Conservation (phyloP, 345 rosid genomes). For the Nephelium lappaceum region DNA sequence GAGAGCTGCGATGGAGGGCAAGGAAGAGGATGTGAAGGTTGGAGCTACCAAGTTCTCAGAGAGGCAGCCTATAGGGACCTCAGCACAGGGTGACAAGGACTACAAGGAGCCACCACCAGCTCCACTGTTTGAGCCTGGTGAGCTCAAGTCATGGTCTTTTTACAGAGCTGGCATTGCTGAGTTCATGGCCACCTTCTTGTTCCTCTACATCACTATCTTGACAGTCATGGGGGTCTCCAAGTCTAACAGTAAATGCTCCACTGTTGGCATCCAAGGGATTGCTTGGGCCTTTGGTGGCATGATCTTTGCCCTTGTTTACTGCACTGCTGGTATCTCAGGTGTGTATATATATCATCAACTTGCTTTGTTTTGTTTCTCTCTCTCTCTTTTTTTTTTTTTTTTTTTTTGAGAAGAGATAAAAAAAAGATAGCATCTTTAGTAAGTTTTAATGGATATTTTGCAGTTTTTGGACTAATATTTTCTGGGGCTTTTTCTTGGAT, state of each 20-base stretch:
- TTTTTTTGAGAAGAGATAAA: not conserved
- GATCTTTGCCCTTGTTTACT: slow-evolving; percentile 83
- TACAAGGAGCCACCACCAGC: slow-evolving; percentile 67
- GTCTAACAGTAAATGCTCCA: slow-evolving; percentile 38
- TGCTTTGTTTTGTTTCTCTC: not conserved
- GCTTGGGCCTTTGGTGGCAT: slow-evolving; percentile 86
- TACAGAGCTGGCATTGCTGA: slow-evolving; percentile 78
- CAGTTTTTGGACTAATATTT: not conserved
- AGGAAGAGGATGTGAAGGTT: slow-evolving; percentile 67
- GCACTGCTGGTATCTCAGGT: slow-evolving; percentile 82
- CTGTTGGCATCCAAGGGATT: slow-evolving; percentile 75
- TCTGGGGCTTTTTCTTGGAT: not conserved
- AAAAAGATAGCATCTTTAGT: not conserved
- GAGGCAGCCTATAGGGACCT: slow-evolving; percentile 68
- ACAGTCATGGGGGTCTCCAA: slow-evolving; percentile 70
- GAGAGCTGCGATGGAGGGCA: slow-evolving; percentile 51
- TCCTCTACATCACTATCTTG: slow-evolving; percentile 62
- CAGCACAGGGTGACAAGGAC: slow-evolving; percentile 58
- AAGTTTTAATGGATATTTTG: not conserved
- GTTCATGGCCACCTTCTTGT: slow-evolving; percentile 65
- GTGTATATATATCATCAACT: not conserved
- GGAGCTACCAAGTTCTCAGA: slow-evolving; percentile 74
- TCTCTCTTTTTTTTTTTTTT: too few relatives aligned
- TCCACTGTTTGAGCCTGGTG: slow-evolving; percentile 65
- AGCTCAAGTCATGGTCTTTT: slow-evolving; percentile 70